phyloP scores from a whole-genome alignment of 2,329 filamentous ascomycete species.

The Apiospora kogelbergensis region DNA sequence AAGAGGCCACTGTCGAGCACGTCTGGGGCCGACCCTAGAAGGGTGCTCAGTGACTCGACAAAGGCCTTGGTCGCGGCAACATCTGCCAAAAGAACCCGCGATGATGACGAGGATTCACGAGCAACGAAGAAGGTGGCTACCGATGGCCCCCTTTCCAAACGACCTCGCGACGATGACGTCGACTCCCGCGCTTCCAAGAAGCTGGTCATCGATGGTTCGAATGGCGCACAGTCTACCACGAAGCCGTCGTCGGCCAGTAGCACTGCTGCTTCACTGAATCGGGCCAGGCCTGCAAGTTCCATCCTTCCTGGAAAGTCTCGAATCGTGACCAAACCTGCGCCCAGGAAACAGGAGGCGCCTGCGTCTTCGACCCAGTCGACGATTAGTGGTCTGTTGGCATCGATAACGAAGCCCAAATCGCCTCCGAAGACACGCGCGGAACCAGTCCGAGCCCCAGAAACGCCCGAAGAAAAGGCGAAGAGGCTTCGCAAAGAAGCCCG shows the following conservation, averaged over 20 bases:
- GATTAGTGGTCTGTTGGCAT: conserved; percentile 55
- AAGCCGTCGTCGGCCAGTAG: conserved; percentile 24
- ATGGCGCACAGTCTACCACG: conserved; percentile 30
- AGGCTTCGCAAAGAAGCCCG: conserved; percentile 72
- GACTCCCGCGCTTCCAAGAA: conserved; percentile 17
- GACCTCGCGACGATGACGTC: conserved; percentile 15
- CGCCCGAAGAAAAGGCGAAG: conserved; percentile 64
- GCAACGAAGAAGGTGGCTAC: background rate
- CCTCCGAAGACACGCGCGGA: conserved; percentile 37
- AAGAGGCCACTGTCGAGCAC: conserved; percentile 8
- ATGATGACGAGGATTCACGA: background rate
- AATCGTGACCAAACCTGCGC: conserved; percentile 39
- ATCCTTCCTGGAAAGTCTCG: conserved; percentile 50
- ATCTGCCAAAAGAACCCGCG: background rate
- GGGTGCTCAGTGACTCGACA: background rate
- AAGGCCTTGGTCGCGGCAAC: background rate
- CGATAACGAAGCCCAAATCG: conserved; percentile 53
- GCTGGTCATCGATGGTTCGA: conserved; percentile 20
- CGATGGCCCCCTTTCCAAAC: conserved; percentile 11
- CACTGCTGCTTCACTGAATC: conserved; percentile 18
- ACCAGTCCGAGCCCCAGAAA: conserved; percentile 58
- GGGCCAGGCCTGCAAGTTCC: conserved; percentile 29
- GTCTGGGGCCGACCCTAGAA: background rate
- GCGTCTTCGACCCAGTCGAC: conserved; percentile 42
- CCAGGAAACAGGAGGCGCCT: conserved; percentile 38